A percentile compares a stretch with the other conserved stretches of the same genome.
These are phyloP conservation scores for Dictyostelium brefeldianum DNA, from an alignment of 78 protist species.

Conservation along the genomic window DNA sequence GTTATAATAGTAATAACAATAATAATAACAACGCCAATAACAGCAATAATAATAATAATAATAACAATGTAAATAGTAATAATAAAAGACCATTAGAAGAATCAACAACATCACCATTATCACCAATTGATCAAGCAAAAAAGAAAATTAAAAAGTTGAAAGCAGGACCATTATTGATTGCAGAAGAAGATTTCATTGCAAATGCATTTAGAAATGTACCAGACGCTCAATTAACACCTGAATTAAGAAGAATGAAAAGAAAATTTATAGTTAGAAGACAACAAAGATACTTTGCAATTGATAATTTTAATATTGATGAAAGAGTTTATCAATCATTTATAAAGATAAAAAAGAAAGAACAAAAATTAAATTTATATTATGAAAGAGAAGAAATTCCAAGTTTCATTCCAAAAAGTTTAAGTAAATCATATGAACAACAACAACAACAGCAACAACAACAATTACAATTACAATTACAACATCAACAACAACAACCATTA, in stretches of 20 bases:
- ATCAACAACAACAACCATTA: background rate
- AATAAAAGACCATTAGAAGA: no score
- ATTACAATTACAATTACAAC: background rate
- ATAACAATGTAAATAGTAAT: no score
- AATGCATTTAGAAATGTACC: constrained; percentile 72
- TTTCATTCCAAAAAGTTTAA: constrained; percentile 17
- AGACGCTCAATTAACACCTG: constrained; percentile 24
- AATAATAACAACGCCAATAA: background rate
- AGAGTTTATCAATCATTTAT: constrained; percentile 29
- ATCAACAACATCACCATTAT: background rate
- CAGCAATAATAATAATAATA: no score
- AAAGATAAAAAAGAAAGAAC: constrained; percentile 40
- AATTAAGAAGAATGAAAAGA: constrained; percentile 48
- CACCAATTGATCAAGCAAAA: background rate
- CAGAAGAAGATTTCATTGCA: constrained; percentile 76
- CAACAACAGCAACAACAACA: constrained; percentile 1
- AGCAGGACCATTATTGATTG: constrained; percentile 51
- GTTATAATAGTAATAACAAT: no score
- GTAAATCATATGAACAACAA: background rate
- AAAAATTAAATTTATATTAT: constrained; percentile 28
- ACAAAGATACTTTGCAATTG: constrained; percentile 9
- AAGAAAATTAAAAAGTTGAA: constrained; percentile 25
- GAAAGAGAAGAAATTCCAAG: constrained; percentile 54
- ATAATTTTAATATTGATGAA: constrained; percentile 32
- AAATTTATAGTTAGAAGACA: constrained; percentile 41